Evolutionary conservation across 1,284 basidiomycete species (phyloP), one percentile per base, ranked within the genome.

Genomic region (Pseudozyma sp.): DNA sequence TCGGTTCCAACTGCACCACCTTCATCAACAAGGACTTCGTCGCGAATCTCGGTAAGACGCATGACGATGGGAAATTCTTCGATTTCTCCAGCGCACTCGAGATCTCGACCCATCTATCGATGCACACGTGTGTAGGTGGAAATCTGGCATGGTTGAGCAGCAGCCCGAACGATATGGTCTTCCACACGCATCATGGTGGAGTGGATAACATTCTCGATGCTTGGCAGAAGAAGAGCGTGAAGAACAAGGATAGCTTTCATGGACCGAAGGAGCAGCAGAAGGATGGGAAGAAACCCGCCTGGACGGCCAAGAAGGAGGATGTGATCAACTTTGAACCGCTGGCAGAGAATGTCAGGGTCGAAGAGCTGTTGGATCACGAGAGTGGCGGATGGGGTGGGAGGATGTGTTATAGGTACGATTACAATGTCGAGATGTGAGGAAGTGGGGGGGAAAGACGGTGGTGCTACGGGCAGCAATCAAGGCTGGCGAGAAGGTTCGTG

Each of bases 391-490:
- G 65, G 65, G 46, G 53, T 11, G 70, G 65, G 0, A 56, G 52
- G 31, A 64, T 73, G 65, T 73, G 70, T 31, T 73, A 68, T 40
- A 29, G 35, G 37, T 73, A 73, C 51, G 60, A 67, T 46, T 64
- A 57, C 44, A 14, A 37, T 24, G 3, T 69, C 9, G n/a, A 47
- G 1, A 52, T 69, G 44, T 55, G 44, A 44, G 14, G 17, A 7
- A 10, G n/a, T 14, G 30, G 29, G 37, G 16, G 34, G 24, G 24
- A 24, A 24, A 24, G 24, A 24, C 24, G 24, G 24, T 24, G 24
- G 24, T 24, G 24, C 24, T 24, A 24, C 24, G 24, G 24, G 24
- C 24, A 24, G 24, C 24, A 24, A 4, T 4, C 24, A 24, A 24
- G 24, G 24, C 24, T 24, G 24, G 16, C n/a, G 17, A 11, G 45